phyloP scores from a whole-genome alignment of 2,329 filamentous ascomycete genomes.

The Cercospora brassicicola region DNA sequence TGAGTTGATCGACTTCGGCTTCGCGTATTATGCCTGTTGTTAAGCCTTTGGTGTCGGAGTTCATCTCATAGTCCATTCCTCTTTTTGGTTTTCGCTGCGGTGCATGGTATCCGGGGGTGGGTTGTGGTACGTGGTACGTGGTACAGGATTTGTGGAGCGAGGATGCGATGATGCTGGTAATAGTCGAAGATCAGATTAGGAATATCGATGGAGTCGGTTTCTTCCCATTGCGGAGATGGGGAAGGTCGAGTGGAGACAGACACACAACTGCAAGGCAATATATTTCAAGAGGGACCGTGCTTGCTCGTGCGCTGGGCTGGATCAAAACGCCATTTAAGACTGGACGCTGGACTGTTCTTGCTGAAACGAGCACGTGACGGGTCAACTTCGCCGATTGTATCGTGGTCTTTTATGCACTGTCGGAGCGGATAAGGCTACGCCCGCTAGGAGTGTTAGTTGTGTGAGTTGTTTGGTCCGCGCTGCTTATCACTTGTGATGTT shows the following conservation, averaged over 20 bases:
- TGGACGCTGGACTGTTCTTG: neutral
- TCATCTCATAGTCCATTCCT: conserved; percentile 14
- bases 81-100: neutral
- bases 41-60: conserved; percentile 10
- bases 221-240: neutral
- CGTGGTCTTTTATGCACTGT: neutral
- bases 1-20: conserved; percentile 4
- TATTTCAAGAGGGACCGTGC: neutral
- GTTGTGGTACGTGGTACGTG: neutral
- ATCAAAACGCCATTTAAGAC: neutral
- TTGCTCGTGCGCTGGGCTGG: neutral
- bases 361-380: neutral
- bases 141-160: neutral
- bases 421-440: neutral
- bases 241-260: neutral
- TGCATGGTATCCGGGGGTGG: neutral
- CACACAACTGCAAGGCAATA: neutral
- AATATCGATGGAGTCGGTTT: neutral
- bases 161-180: neutral
- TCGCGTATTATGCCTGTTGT: conserved; percentile 3
- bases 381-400: neutral
- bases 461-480: neutral
- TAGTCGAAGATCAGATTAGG: neutral
- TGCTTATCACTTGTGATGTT: conserved; percentile 5
- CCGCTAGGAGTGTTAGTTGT: neutral